phyloP scores from a whole-genome alignment of 2,329 filamentous ascomycete genomes.

The Colletotrichum lentis region DNA sequence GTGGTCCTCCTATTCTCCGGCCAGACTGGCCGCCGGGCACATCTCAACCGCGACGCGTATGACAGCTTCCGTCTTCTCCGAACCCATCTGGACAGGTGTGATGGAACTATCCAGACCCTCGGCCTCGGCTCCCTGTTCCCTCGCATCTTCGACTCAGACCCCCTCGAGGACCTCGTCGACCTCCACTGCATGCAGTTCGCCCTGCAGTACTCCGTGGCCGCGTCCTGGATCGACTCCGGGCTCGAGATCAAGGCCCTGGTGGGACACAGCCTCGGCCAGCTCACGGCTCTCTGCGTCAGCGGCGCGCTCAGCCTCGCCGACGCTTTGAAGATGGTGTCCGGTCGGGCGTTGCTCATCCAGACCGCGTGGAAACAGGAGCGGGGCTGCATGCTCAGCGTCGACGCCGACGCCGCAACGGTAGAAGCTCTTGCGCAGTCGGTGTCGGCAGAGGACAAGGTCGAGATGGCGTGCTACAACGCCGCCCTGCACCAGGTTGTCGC shows the following conservation, averaged over 20 bases:
- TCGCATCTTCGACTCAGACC: slow-evolving; percentile 42
- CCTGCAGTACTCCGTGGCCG: slow-evolving; percentile 8
- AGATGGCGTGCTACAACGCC: slow-evolving; percentile 10
- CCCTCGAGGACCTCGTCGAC: slow-evolving; percentile 43
- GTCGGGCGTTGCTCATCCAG: slow-evolving; percentile 45
- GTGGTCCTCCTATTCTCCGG: slow-evolving; percentile 51
- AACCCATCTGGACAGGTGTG: slow-evolving; percentile 48
- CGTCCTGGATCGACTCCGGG: slow-evolving; percentile 15
- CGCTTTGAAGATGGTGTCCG: slow-evolving; percentile 43
- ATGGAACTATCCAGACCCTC: slow-evolving; percentile 41
- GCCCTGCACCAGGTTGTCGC: not conserved
- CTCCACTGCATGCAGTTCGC: slow-evolving; percentile 47
- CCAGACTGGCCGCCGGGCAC: slow-evolving; percentile 41
- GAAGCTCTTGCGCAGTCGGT: not conserved
- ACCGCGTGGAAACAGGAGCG: slow-evolving; percentile 42
- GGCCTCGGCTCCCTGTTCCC: slow-evolving; percentile 47
- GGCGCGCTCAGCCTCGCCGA: slow-evolving; percentile 44
- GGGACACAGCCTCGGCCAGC: slow-evolving; percentile 50
- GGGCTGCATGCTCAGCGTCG: slow-evolving; percentile 47
- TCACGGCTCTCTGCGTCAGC: slow-evolving; percentile 47
- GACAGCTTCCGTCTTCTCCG: slow-evolving; percentile 40
- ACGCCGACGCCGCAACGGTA: not conserved
- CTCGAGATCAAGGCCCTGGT: not conserved
- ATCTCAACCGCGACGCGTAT: slow-evolving; percentile 23
- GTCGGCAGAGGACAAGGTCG: not conserved